Percentiles rank a stretch among this genome's conserved stretches.
Evolutionary conservation across 2,329 filamentous ascomycete genomes (phyloP).

Genomic region (Westerdykella ornata): DNA sequence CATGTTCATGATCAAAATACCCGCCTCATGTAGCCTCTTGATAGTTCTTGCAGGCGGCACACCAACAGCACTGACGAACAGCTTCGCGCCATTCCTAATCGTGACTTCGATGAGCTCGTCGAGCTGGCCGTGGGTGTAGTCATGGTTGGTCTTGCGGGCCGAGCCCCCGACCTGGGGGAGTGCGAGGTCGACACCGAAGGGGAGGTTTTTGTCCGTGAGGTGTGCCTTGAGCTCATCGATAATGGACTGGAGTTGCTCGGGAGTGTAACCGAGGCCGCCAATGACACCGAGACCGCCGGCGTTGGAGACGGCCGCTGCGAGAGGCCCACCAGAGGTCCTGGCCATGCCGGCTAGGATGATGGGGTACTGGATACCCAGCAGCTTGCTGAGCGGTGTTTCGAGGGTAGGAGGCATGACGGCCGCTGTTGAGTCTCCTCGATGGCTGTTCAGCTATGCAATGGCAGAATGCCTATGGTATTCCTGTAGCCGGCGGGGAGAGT

Average conservation of each 20-base stretch:
- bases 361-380: constrained; percentile 80
- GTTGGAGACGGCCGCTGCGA: constrained; percentile 55
- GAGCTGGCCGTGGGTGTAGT: constrained; percentile 85
- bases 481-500: no score
- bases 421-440: neutral
- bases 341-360: constrained; percentile 94
- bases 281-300: constrained; percentile 70
- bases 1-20: constrained; percentile 94
- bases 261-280: constrained; percentile 44
- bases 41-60: constrained; percentile 71
- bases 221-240: constrained; percentile 78
- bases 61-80: constrained; percentile 86
- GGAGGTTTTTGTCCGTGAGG: constrained; percentile 59
- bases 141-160: constrained; percentile 87
- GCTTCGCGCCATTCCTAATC: constrained; percentile 70
- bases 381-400: constrained; percentile 39
- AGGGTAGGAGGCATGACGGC: constrained; percentile 30
- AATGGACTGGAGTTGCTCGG: constrained; percentile 67
- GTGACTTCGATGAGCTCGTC: constrained; percentile 83
- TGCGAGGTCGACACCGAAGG: constrained; percentile 87
- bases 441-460: no score
- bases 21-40: constrained; percentile 67
- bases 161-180: constrained; percentile 79
- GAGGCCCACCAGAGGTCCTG: constrained; percentile 50
- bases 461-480: no score